phyloP scores from a whole-genome alignment of 2,329 filamentous ascomycete genomes.

The Trichothecium sympodiale region DNA sequence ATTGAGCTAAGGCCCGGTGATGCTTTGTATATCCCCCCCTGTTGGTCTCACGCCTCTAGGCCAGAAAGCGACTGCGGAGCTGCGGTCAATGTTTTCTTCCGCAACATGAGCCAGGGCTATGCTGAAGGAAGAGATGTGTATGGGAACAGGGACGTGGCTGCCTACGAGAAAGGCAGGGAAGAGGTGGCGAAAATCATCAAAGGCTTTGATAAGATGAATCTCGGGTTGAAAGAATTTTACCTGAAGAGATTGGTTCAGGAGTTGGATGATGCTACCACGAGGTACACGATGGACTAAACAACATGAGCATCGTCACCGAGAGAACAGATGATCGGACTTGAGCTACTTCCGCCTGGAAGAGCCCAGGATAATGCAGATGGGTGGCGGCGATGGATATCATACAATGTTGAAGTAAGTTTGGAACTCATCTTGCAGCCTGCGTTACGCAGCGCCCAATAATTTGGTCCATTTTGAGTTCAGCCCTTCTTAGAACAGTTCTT shows the following conservation, averaged over 20 bases:
- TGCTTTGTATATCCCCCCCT: constrained; percentile 66
- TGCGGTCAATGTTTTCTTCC: constrained; percentile 86
- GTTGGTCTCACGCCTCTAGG: constrained; percentile 73
- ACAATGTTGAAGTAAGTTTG: no score
- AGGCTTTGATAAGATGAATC: constrained; percentile 53
- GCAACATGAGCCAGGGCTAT: constrained; percentile 56
- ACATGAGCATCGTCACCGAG: no score
- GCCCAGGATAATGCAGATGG: no score
- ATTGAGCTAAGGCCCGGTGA: constrained; percentile 60
- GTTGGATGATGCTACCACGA: constrained; percentile 23
- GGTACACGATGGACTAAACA: no score
- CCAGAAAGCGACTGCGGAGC: constrained; percentile 52
- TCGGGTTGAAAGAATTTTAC: constrained; percentile 64
- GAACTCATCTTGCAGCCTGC: no score
- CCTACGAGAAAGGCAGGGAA: constrained; percentile 70
- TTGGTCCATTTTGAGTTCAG: no score
- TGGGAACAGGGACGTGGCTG: constrained; percentile 73
- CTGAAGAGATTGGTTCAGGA: constrained; percentile 61
- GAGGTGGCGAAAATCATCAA: constrained; percentile 58
- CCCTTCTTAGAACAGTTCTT: no score
- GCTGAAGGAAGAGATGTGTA: constrained; percentile 73
- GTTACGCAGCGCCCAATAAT: no score
- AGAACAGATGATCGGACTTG: no score
- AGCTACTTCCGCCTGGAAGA: no score
- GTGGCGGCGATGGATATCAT: no score